A percentile compares a stretch with the other conserved stretches of the same genome.
Conservation (phyloP, 495 filamentous ascomycete genomes). For the Clohesyomyces aquaticus region DNA sequence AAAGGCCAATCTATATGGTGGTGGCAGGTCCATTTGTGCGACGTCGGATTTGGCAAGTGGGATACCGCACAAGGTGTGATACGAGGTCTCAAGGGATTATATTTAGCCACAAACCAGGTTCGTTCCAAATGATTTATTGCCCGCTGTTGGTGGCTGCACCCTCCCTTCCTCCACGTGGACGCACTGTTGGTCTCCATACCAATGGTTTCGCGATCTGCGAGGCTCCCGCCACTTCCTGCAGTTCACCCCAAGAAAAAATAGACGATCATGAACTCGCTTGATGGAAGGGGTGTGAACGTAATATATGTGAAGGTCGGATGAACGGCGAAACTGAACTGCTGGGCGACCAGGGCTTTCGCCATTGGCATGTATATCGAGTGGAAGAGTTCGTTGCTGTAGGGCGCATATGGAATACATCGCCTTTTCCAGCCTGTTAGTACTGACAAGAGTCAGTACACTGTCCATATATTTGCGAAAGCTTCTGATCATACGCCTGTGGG, state of each 20-base stretch:
- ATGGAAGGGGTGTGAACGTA: neutral
- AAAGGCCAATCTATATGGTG: conserved; percentile 1
- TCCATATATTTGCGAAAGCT: too few species aligned
- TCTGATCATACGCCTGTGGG: too few species aligned
- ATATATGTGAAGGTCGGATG: neutral
- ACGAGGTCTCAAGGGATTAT: conserved; percentile 16
- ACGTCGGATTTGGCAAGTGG: neutral
- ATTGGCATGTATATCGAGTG: too few species aligned
- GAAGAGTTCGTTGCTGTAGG: too few species aligned
- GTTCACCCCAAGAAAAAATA: neutral
- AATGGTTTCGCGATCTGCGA: conserved; percentile 19
- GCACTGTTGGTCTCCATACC: conserved; percentile 25
- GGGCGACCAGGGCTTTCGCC: too few species aligned
- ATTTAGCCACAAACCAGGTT: conserved; percentile 17
- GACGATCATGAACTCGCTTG: neutral
- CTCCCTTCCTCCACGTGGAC: conserved; percentile 34
- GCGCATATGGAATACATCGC: too few species aligned
- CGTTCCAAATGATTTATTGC: neutral
- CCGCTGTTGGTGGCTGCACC: neutral
- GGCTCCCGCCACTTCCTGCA: conserved; percentile 18
- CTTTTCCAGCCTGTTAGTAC: too few species aligned
- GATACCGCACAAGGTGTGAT: neutral
- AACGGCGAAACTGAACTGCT: neutral
- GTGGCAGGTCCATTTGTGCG: neutral
- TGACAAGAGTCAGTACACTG: too few species aligned